Evolutionary conservation across 2,329 filamentous ascomycete genomes (phyloP).

Genomic region (Cytospora piceae): DNA sequence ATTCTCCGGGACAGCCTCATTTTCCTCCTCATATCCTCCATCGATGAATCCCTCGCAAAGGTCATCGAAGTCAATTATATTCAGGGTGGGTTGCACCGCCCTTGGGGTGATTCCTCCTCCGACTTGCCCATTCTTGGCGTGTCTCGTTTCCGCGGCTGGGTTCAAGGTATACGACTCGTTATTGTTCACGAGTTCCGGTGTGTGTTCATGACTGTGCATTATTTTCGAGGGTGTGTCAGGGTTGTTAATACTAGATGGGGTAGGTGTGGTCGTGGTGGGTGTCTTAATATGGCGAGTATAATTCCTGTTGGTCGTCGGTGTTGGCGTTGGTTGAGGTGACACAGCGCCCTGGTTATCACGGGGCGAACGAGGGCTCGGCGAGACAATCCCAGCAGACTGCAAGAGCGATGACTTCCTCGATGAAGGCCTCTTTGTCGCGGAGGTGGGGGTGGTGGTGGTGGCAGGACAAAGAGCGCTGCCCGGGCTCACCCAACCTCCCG

Average conservation of each 20-base stretch:
- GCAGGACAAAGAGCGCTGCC: constrained; percentile 15
- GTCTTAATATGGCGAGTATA: constrained; percentile 10
- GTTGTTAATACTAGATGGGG: not conserved
- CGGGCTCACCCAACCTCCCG: constrained; percentile 19
- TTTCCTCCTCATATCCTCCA: constrained; percentile 7
- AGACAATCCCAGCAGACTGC: constrained; percentile 19
- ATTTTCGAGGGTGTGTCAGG: not conserved
- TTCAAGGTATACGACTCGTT: constrained; percentile 20
- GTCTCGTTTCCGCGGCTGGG: constrained; percentile 17
- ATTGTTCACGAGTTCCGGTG: constrained; percentile 12
- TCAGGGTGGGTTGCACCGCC: constrained; percentile 15
- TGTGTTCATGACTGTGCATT: constrained; percentile 11
- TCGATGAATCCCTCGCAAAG: constrained; percentile 15
- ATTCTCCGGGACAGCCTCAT: constrained; percentile 40
- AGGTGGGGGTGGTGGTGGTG: constrained; percentile 14
- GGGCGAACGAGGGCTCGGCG: constrained; percentile 7
- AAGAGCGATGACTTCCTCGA: not conserved
- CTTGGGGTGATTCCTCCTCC: not conserved
- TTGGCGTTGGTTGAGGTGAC: constrained; percentile 15
- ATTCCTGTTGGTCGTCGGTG: constrained; percentile 7
- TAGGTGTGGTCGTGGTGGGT: constrained; percentile 19
- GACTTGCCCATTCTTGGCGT: constrained; percentile 5
- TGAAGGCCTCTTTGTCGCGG: constrained; percentile 28
- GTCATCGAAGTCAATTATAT: constrained; percentile 14
- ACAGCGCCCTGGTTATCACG: constrained; percentile 4